Evolutionary conservation across 2,329 filamentous ascomycete species (phyloP), one percentile per base, ranked within the genome.

Genomic region (Fusarium annulatum): DNA sequence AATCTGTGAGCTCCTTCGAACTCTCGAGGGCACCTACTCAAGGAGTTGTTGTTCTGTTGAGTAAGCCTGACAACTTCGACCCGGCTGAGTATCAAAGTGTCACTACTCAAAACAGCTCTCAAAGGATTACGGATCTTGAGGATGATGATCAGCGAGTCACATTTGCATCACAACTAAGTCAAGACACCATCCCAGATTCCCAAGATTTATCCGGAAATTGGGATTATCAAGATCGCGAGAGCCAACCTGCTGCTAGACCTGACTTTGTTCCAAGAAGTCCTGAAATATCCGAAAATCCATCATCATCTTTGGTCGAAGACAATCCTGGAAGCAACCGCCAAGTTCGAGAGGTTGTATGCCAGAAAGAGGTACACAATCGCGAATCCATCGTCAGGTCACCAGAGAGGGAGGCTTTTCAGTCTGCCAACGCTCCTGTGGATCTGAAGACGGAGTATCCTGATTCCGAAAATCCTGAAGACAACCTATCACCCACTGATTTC

Each of bases 181-280:
- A 81, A 60, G 72, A 73, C 33, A 85, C 83, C 7, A 83, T 87
- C 30, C 84, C 84, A 1, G 85, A 86, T 66, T 87, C 85, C 2
- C 84, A 86, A 66, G 84, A 83, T 39, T 71, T 68, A 15, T 79
- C 79, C n/a, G 75, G 72, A 16, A 75, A 74, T 58, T 76, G 71
- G 64, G 69, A 76, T 9, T 72, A 74, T 51, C 43, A 62, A 49
- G 38, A 63, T 34, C 16, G 42, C 21, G 66, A 52, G 60, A 51
- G 61, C 15, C 59, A 43, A 38, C 38, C 39, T 61, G 66, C 51
- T 57, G 33, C 43, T 34, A 28, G 60, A 43, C 49, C 41, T 9
- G n/a, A 68, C 10, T 64, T 61, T 23, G 46, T 64, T 28, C 36
- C 58, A 48, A 51, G 56, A n/a, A 59, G 36, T 15, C 26, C 48